Conservation (phyloP, 2,329 filamentous ascomycete species). For the Calycina marina region DNA sequence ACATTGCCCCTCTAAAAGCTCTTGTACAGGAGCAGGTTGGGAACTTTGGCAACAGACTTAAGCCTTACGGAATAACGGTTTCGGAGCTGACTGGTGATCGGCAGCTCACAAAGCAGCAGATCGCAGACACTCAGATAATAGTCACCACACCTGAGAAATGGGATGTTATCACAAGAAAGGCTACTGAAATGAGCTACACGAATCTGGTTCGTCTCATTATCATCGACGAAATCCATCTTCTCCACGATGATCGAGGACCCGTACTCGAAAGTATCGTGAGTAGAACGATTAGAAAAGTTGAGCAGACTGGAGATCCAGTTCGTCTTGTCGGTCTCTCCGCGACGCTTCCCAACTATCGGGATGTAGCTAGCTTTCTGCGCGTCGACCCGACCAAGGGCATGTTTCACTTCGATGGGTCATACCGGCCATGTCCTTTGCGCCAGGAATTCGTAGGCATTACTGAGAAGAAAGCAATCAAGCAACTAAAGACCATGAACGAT, state of each 20-base stretch:
- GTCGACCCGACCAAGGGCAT: slow-evolving; percentile 75
- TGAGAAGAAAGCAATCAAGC: slow-evolving; percentile 96
- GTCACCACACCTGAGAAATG: slow-evolving; percentile 98
- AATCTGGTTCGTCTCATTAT: slow-evolving; percentile 92
- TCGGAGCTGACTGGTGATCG: slow-evolving; percentile 95
- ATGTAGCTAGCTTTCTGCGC: slow-evolving; percentile 89
- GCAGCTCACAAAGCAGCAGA: slow-evolving; percentile 96
- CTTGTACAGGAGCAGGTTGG: slow-evolving; percentile 96
- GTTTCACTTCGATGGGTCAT: slow-evolving; percentile 94
- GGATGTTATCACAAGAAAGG: slow-evolving; percentile 97
- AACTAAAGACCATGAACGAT: slow-evolving; percentile 98
- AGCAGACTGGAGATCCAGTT: slow-evolving; percentile 88
- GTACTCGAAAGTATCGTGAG: slow-evolving; percentile 95
- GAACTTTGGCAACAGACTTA: slow-evolving; percentile 85
- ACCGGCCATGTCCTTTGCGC: slow-evolving; percentile 80
- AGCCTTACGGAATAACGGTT: slow-evolving; percentile 81
- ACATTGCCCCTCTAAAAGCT: slow-evolving; percentile 90
- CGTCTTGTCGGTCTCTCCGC: slow-evolving; percentile 86
- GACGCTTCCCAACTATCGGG: slow-evolving; percentile 88
- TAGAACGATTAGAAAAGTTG: slow-evolving; percentile 79
- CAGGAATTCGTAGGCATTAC: slow-evolving; percentile 97
- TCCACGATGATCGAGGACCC: slow-evolving; percentile 93
- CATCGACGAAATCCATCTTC: slow-evolving; percentile 94
- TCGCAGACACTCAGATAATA: slow-evolving; percentile 93
- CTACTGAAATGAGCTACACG: slow-evolving; percentile 91